Conservation (phyloP, 495 filamentous ascomycete genomes). For the Haplographium delicatum region DNA sequence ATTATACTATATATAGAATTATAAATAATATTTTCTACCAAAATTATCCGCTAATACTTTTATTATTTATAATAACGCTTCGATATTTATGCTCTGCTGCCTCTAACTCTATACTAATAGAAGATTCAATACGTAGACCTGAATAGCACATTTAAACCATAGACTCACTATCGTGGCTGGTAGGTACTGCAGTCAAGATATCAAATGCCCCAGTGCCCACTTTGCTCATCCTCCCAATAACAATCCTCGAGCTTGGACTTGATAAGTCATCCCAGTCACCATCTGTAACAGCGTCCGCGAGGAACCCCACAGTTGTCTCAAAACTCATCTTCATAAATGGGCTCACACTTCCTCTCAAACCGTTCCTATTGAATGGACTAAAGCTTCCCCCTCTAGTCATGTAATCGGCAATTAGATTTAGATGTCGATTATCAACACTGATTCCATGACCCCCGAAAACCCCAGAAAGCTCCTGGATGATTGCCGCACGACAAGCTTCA, state of each 20-base stretch:
- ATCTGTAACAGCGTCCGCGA: constrained; percentile 86
- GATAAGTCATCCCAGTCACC: constrained; percentile 84
- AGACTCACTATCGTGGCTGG: constrained; percentile 12
- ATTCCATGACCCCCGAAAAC: constrained; percentile 94
- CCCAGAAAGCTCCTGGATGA: constrained; percentile 78
- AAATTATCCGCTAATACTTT: too few relatives aligned
- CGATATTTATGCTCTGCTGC: too few relatives aligned
- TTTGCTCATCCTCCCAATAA: constrained; percentile 73
- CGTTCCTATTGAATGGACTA: constrained; percentile 85
- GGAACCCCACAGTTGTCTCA: constrained; percentile 90
- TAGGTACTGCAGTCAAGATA: constrained; percentile 49
- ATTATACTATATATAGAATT: too few relatives aligned
- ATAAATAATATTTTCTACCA: too few relatives aligned
- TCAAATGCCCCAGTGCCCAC: constrained; percentile 92
- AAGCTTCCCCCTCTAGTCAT: constrained; percentile 91
- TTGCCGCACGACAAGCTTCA: constrained; percentile 80
- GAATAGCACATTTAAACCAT: background rate
- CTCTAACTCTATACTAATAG: too few relatives aligned
- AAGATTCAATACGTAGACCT: too few relatives aligned
- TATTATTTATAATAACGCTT: too few relatives aligned
- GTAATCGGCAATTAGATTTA: constrained; percentile 93
- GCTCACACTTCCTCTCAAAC: constrained; percentile 72
- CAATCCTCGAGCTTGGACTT: constrained; percentile 81
- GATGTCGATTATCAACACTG: constrained; percentile 82
- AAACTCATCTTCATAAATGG: constrained; percentile 98